These are phyloP conservation scores for Neonectria magnoliae DNA, from an alignment of 2,329 filamentous ascomycete genomes.

Conservation along the genomic window DNA sequence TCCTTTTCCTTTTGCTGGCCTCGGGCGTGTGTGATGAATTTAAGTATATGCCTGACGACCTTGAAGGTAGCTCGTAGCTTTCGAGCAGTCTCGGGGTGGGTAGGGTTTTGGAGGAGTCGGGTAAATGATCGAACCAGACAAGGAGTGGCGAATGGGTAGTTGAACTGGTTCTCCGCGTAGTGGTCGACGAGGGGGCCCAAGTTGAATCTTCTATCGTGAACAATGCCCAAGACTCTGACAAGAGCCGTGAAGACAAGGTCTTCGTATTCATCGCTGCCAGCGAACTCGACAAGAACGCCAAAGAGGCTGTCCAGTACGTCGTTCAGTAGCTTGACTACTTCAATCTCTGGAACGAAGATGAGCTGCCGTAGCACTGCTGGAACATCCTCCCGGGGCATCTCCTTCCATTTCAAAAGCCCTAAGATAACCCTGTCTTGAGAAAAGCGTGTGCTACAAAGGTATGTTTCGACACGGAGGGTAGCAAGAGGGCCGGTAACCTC, in stretches of 20 bases:
- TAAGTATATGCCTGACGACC: slow-evolving; percentile 90
- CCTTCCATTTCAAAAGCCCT: slow-evolving; percentile 87
- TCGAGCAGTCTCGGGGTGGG: slow-evolving; percentile 83
- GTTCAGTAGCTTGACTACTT: slow-evolving; percentile 92
- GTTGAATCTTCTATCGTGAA: slow-evolving; percentile 94
- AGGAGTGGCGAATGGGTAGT: slow-evolving; percentile 90
- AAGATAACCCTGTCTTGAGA: slow-evolving; percentile 91
- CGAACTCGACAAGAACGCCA: slow-evolving; percentile 87
- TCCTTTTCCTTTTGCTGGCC: slow-evolving; percentile 90
- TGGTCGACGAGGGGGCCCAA: slow-evolving; percentile 89
- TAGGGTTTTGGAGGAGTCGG: slow-evolving; percentile 82
- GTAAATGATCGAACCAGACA: slow-evolving; percentile 89
- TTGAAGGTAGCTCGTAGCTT: slow-evolving; percentile 93
- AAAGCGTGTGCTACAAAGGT: slow-evolving; percentile 92
- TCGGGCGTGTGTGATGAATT: slow-evolving; percentile 91
- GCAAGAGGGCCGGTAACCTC: slow-evolving; percentile 85
- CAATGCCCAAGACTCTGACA: slow-evolving; percentile 89
- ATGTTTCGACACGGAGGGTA: slow-evolving; percentile 81
- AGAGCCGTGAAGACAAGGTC: slow-evolving; percentile 91
- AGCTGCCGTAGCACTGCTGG: slow-evolving; percentile 81
- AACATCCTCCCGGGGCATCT: slow-evolving; percentile 76
- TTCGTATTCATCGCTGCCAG: slow-evolving; percentile 92
- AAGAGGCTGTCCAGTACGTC: slow-evolving; percentile 94
- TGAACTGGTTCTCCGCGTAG: slow-evolving; percentile 88
- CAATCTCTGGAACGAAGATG: slow-evolving; percentile 94